phyloP scores from a whole-genome alignment of 371 early-diverging fungal species.

The Parasitella parasitica region DNA sequence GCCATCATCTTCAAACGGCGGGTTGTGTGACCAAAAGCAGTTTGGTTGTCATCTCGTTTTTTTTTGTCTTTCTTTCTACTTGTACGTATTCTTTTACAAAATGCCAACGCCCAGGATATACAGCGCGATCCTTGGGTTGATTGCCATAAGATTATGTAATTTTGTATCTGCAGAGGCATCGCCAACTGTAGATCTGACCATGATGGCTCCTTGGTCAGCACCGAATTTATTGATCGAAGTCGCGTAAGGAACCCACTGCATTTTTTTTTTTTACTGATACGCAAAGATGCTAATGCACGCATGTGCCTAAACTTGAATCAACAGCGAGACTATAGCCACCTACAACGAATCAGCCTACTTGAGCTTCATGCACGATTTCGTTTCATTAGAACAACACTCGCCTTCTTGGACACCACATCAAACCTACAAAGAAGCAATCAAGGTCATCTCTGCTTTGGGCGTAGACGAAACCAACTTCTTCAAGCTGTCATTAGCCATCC shows the following conservation, averaged over 20 bases:
- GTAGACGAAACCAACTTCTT: conserved; percentile 35
- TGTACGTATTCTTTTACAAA: not conserved
- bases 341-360: conserved; percentile 65
- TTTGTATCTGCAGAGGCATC: not conserved
- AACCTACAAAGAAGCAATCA: conserved; percentile 43
- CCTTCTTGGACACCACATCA: conserved; percentile 26
- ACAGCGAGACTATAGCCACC: conserved; percentile 62
- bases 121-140: conserved; percentile 15
- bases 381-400: conserved; percentile 18
- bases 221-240: conserved; percentile 61
- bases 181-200: conserved; percentile 55
- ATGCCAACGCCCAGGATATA: conserved; percentile 14
- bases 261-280: not conserved
- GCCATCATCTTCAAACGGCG: too few species aligned
- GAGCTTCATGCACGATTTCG: conserved; percentile 54
- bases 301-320: not conserved
- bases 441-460: conserved; percentile 6
- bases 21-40: too few species aligned
- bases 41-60: not conserved
- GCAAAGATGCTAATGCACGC: not conserved
- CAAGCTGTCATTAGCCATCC: conserved; percentile 65
- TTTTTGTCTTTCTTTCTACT: not conserved
- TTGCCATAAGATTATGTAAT: not conserved
- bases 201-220: conserved; percentile 61
- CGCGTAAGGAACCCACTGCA: conserved; percentile 46